Conservation (phyloP, 768 basidiomycete species). For the Termitomyces sp. region DNA sequence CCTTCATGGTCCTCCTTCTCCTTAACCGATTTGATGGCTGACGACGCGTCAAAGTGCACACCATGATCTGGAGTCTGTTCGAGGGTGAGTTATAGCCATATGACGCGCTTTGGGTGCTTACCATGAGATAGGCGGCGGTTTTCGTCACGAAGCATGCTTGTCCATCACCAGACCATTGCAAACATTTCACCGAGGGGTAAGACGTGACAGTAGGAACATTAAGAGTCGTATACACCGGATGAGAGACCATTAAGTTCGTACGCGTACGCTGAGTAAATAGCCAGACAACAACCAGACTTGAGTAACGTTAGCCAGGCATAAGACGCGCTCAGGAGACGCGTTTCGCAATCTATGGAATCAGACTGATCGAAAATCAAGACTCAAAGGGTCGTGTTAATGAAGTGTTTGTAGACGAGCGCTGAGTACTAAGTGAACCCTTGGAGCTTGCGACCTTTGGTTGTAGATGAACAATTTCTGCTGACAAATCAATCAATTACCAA, state of each 20-base stretch:
- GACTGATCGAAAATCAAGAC: background rate
- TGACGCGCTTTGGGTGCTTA: slow-evolving; percentile 22
- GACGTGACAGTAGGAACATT: slow-evolving; percentile 55
- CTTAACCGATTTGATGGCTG: slow-evolving; percentile 38
- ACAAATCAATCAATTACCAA: background rate
- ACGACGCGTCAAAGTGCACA: slow-evolving; percentile 55
- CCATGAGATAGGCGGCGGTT: slow-evolving; percentile 63
- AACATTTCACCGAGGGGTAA: slow-evolving; percentile 47
- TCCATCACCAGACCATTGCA: slow-evolving; percentile 76
- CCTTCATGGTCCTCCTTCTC: slow-evolving; percentile 23
- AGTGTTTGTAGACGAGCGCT: background rate
- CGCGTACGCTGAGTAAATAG: no score
- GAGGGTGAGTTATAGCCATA: background rate
- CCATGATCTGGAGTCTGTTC: slow-evolving; percentile 70
- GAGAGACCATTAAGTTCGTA: slow-evolving; percentile 1
- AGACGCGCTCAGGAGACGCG: background rate
- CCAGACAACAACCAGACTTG: background rate
- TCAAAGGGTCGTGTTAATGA: background rate
- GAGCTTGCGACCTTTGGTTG: no score
- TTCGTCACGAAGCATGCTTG: slow-evolving; percentile 66
- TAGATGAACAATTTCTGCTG: background rate
- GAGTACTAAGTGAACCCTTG: no score
- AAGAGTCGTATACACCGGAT: slow-evolving; percentile 41
- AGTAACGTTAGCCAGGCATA: background rate
- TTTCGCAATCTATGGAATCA: background rate